Evolutionary conservation across 192 early-diverging fungal species (phyloP).

Genomic region (Gorgonomyces haynaldii): DNA sequence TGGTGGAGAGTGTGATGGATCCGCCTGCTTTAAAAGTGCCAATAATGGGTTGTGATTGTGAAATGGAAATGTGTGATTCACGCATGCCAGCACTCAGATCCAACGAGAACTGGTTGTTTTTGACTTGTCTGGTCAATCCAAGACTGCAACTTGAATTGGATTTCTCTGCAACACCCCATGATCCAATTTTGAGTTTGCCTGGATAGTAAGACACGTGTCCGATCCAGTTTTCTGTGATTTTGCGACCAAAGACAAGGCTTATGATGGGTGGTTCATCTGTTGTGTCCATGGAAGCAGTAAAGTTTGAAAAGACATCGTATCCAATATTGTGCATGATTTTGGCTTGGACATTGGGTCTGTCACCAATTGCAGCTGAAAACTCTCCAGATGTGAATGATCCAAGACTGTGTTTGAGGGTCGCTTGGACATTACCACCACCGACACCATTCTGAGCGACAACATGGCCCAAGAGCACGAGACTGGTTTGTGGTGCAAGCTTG

Average conservation of each 20-base stretch:
- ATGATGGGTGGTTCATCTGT: conserved; percentile 55
- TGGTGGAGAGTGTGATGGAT: conserved; percentile 21
- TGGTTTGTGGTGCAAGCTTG: too few species aligned
- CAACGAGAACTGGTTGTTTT: conserved; percentile 12
- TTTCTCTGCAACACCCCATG: conserved; percentile 42
- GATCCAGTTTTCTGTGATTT: conserved; percentile 48
- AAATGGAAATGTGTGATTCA: conserved; percentile 18
- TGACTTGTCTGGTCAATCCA: conserved; percentile 18
- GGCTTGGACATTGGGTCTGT: conserved; percentile 39
- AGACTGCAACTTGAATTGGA: conserved; percentile 19
- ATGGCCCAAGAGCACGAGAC: conserved; percentile 28
- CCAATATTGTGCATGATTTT: conserved; percentile 51
- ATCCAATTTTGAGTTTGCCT: conserved; percentile 65
- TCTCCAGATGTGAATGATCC: conserved; percentile 4
- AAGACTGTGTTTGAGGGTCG: conserved; percentile 57
- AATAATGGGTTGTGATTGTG: conserved; percentile 18
- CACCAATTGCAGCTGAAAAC: conserved; percentile 42
- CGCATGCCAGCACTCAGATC: conserved; percentile 29
- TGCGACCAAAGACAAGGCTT: conserved; percentile 48
- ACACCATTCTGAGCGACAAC: conserved; percentile 47
- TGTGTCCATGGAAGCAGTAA: conserved; percentile 38
- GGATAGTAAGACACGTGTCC: conserved; percentile 59
- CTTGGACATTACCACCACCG: conserved; percentile 66
- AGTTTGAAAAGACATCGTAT: conserved; percentile 51
- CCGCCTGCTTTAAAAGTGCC: conserved; percentile 20